These are phyloP conservation scores for Agarophyton chilense DNA, from an alignment of 23 red algal species.

Conservation along the genomic window DNA sequence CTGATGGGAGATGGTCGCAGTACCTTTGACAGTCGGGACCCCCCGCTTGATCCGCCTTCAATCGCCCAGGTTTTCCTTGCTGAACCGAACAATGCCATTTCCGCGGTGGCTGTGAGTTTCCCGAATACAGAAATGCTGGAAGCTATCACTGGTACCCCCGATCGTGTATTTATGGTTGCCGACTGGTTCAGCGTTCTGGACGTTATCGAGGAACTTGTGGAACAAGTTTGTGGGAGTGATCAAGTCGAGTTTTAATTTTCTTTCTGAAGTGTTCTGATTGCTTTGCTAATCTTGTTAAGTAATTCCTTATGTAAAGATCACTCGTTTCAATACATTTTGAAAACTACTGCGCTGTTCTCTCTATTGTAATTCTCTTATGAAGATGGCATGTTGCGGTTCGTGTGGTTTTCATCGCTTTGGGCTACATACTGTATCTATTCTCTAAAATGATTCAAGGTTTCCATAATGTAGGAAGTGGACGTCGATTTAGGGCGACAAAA, in stretches of 20 bases:
- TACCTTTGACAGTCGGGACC: slow-evolving; percentile 19
- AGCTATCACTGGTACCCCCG: background rate
- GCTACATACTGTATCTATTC: too few relatives aligned
- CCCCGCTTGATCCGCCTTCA: slow-evolving; percentile 21
- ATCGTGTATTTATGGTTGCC: slow-evolving; percentile 1
- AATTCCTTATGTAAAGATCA: too few relatives aligned
- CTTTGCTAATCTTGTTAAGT: too few relatives aligned
- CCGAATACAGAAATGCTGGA: background rate
- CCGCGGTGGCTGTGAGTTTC: background rate
- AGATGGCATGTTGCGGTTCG: too few relatives aligned
- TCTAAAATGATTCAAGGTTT: too few relatives aligned
- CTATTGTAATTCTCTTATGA: too few relatives aligned
- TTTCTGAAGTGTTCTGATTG: background rate
- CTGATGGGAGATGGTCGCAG: slow-evolving; percentile 52
- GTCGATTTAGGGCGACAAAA: too few relatives aligned
- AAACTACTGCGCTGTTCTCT: too few relatives aligned
- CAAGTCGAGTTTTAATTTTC: background rate
- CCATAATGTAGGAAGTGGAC: too few relatives aligned
- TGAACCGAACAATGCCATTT: slow-evolving; percentile 13
- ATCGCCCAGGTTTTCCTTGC: background rate
- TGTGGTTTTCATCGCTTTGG: too few relatives aligned
- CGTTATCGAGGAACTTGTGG: background rate
- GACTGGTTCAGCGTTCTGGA: slow-evolving; percentile 8
- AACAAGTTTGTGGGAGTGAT: background rate
- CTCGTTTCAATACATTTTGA: too few relatives aligned